A percentile compares a stretch with the other conserved stretches of the same genome.
Conservation (phyloP, 2,329 filamentous ascomycete genomes). For the Nigrospora oryzae region DNA sequence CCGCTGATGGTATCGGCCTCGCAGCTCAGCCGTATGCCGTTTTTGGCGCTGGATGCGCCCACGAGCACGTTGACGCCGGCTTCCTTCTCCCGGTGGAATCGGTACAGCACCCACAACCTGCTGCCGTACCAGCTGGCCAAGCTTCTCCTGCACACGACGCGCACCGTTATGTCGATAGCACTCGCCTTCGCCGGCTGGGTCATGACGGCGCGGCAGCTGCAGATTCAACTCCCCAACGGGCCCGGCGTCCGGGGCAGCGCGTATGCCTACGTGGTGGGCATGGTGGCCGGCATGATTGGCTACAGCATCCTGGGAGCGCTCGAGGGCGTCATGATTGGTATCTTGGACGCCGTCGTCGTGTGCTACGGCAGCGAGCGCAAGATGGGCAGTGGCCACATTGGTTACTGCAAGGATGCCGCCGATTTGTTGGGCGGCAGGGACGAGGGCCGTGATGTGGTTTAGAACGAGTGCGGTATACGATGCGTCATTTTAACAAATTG, state of each 20-base stretch:
- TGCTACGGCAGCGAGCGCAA: constrained; percentile 89
- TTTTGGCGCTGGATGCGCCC: constrained; percentile 64
- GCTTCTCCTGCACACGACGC: constrained; percentile 80
- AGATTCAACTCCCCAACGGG: constrained; percentile 47
- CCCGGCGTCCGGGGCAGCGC: constrained; percentile 64
- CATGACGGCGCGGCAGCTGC: constrained; percentile 73
- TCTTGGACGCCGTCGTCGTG: constrained; percentile 80
- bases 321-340: constrained; percentile 79
- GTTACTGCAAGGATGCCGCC: constrained; percentile 87
- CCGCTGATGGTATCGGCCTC: constrained; percentile 70
- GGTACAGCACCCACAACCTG: constrained; percentile 41
- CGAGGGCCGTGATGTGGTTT: constrained; percentile 23
- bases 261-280: constrained; percentile 88
- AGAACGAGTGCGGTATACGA: neutral
- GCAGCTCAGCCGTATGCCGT: constrained; percentile 72
- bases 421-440: constrained; percentile 68
- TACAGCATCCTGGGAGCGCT: constrained; percentile 89
- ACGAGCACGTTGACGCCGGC: constrained; percentile 62
- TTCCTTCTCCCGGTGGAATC: constrained; percentile 34
- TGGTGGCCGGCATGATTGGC: constrained; percentile 89
- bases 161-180: constrained; percentile 82
- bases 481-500: neutral
- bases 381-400: constrained; percentile 56
- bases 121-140: constrained; percentile 87
- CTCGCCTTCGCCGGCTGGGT: constrained; percentile 97